Base-by-base conservation (phyloP, 441 rosid genomes). In the Croton setiger region DNA sequence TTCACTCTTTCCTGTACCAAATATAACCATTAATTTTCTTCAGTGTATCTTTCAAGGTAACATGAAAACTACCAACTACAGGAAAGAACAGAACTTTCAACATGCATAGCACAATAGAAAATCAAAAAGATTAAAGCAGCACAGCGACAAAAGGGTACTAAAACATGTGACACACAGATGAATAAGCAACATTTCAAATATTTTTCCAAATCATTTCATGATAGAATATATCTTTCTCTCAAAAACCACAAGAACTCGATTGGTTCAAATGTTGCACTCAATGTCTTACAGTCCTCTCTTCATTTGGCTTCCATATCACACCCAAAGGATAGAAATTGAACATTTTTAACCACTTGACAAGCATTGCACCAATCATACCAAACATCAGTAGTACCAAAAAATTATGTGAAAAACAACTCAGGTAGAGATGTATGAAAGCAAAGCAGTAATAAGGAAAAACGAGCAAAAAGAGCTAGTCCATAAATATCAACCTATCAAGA, bases 1-100 rank as follows among this genome's bases (percentile, higher is more conserved):
- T 86, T 90, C 72, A 89, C 98, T 75, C 82, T 82, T 79, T 81
- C 90, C 98, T 93, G 84, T n/a, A 69, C 64, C 44, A 68, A 55
- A 62, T 15, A 57, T 31, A 57, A 61, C 47, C 21, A 36, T 67
- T 52, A 45, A 55, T 74, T 63, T n/a, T 61, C 60, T 39, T 52
- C 37, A 43, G 15, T 21, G 41, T 6, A 70, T 58, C 53, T 65
- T 63, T 53, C 47, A 66, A 14, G 31, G 60, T n/a, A 75, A 59
- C 15, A 54, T 8, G 70, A 27, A 58, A 63, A 58, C 62, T 8
- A 68, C 58, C 7, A 52, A 7, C 39, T 54, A 13, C 62, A 55
- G 62, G 9, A 71, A 60, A 39, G 20, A 31, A n/a, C 12, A 41
- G 21, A 31, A 43, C 35, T 60, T 66, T 27, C 23, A 72, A 72